Evolutionary conservation across 306 rosid species (phyloP).

Genomic region (Cercis canadensis): DNA sequence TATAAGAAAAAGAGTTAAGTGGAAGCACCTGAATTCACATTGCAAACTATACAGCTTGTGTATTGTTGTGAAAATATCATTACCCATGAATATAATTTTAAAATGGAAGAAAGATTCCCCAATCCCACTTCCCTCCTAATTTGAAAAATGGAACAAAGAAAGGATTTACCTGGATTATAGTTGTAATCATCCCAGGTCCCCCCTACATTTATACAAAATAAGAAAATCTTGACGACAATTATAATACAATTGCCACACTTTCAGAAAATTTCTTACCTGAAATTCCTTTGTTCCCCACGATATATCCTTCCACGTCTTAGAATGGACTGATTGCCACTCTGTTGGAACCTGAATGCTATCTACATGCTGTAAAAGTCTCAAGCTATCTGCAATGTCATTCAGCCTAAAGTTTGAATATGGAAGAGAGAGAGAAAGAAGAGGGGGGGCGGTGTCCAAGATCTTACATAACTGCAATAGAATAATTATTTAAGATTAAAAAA

Average conservation of each 20-base stretch:
- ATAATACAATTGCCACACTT: constrained; percentile 17
- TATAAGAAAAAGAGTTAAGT: too few species aligned
- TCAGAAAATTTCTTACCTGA: constrained; percentile 52
- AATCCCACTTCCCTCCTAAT: neutral
- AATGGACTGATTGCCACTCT: constrained; percentile 66
- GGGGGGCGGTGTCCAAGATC: neutral
- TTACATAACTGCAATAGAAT: constrained; percentile 19
- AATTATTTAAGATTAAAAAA: neutral
- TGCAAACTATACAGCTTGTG: too few species aligned
- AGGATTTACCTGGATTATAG: constrained; percentile 62
- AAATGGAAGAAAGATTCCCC: neutral
- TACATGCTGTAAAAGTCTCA: constrained; percentile 81
- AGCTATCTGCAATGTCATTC: constrained; percentile 61
- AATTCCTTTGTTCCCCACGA: constrained; percentile 73
- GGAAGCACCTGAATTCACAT: too few species aligned
- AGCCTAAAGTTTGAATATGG: constrained; percentile 31
- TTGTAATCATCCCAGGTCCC: constrained; percentile 78
- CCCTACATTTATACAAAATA: constrained; percentile 51
- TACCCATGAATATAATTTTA: neutral
- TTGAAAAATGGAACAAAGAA: constrained; percentile 15
- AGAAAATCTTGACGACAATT: constrained; percentile 21
- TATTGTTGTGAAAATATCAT: too few species aligned
- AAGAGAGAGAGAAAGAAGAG: neutral
- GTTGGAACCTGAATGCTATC: constrained; percentile 65
- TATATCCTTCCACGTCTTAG: constrained; percentile 67